Evolutionary conservation across 352 stramenopile species (phyloP).

Genomic region (Pythium chondricola): DNA sequence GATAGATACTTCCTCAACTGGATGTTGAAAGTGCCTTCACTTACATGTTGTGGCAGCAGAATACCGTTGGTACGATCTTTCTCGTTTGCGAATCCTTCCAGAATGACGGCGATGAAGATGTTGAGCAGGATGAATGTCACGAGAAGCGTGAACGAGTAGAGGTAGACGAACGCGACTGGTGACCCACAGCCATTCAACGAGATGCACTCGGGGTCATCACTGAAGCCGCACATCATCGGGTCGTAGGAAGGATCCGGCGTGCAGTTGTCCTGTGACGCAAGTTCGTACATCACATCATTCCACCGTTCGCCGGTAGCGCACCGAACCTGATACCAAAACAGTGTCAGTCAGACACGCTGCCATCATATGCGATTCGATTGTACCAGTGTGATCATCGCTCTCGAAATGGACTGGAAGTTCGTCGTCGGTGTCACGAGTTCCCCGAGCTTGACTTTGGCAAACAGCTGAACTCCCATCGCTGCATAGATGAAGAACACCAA

Average conservation of each 20-base stretch:
- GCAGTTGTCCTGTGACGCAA: constrained; percentile 49
- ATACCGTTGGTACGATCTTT: constrained; percentile 27
- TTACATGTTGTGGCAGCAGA: constrained; percentile 49
- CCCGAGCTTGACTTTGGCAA: constrained; percentile 75
- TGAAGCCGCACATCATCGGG: constrained; percentile 54
- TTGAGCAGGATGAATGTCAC: constrained; percentile 89
- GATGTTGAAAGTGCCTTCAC: no score
- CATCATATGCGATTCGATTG: background rate
- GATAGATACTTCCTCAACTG: no score
- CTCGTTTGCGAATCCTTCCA: constrained; percentile 83
- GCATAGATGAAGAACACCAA: constrained; percentile 92
- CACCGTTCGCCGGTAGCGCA: constrained; percentile 91
- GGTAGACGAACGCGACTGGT: constrained; percentile 60
- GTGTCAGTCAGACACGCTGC: background rate
- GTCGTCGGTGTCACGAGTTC: constrained; percentile 54
- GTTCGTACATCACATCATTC: constrained; percentile 89
- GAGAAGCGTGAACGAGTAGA: constrained; percentile 87
- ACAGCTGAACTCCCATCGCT: constrained; percentile 87
- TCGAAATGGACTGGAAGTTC: constrained; percentile 87
- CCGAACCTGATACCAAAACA: constrained; percentile 41
- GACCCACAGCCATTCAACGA: constrained; percentile 67
- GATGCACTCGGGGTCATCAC: constrained; percentile 33
- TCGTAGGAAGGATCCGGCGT: constrained; percentile 41
- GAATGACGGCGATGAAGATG: constrained; percentile 90
- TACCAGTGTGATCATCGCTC: constrained; percentile 61